Conservation (phyloP, 176 grass and related monocot genomes). For the Oryza nivara region DNA sequence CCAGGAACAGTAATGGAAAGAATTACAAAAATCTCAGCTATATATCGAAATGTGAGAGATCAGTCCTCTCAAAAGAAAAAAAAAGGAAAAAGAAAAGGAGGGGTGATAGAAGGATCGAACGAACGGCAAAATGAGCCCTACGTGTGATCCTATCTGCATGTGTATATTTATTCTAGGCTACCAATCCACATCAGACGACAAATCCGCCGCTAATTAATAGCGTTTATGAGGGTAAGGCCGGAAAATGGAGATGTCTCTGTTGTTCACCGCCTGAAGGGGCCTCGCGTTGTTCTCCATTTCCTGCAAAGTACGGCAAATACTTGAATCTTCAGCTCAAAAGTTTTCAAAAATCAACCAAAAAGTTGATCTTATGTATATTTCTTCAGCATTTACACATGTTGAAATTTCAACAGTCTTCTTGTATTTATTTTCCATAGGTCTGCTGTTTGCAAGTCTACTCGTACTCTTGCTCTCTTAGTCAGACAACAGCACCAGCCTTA, state of each 20-base stretch:
- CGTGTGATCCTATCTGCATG: background rate
- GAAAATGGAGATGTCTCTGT: slow-evolving; percentile 57
- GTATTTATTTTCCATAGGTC: background rate
- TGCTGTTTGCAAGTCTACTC: background rate
- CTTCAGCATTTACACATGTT: background rate
- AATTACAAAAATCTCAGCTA: background rate
- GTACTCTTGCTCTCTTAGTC: background rate
- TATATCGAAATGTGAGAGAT: background rate
- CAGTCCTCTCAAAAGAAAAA: background rate
- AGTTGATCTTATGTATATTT: background rate
- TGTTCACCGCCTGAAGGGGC: slow-evolving; percentile 54
- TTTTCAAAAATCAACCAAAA: slow-evolving; percentile 3
- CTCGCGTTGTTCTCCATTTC: slow-evolving; percentile 60
- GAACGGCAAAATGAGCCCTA: background rate
- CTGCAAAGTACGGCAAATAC: slow-evolving; percentile 33
- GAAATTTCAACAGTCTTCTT: background rate
- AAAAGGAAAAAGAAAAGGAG: background rate
- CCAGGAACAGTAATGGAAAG: background rate
- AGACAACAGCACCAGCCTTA: background rate
- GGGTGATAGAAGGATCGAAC: background rate
- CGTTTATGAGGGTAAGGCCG: slow-evolving; percentile 7
- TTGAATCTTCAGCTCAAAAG: background rate
- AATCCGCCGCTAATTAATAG: background rate
- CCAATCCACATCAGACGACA: background rate
- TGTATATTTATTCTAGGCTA: background rate